A percentile compares a stretch with the other conserved stretches of the same genome.
These are phyloP conservation scores for Boechera stricta DNA, from an alignment of 345 rosid species.

Conservation along the genomic window DNA sequence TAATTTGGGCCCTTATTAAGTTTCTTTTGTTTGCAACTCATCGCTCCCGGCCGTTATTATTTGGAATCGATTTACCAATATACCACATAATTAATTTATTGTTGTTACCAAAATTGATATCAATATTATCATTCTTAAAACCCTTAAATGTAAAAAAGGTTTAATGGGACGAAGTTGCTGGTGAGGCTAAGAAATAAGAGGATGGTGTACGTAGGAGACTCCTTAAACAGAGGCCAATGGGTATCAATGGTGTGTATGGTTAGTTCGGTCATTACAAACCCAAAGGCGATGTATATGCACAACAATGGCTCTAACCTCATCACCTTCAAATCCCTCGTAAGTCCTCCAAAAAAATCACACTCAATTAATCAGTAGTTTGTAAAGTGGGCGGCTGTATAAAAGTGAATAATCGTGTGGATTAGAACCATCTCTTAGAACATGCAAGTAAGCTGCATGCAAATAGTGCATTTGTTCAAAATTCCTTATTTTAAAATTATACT, in stretches of 20 bases:
- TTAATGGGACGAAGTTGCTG: slow-evolving; percentile 74
- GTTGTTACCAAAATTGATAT: slow-evolving; percentile 32
- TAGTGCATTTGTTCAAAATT: not conserved
- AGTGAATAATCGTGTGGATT: not conserved
- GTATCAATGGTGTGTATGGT: slow-evolving; percentile 89
- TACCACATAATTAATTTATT: not conserved
- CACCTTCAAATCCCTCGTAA: slow-evolving; percentile 57
- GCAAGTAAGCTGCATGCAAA: not conserved
- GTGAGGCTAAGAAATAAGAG: slow-evolving; percentile 88
- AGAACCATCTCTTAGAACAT: not conserved
- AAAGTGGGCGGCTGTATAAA: not conserved
- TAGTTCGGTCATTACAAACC: slow-evolving; percentile 61
- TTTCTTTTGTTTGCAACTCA: not conserved
- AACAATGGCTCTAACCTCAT: slow-evolving; percentile 63
- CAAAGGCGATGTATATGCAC: slow-evolving; percentile 60
- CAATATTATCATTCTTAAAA: not conserved
- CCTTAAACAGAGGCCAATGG: slow-evolving; percentile 93
- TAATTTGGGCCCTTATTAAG: slow-evolving; percentile 6
- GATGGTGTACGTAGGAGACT: slow-evolving; percentile 90
- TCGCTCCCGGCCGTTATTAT: not conserved
- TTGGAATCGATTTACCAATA: not conserved
- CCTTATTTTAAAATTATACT: not conserved
- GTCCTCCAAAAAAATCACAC: slow-evolving; percentile 11
- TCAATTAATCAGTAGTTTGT: not conserved
- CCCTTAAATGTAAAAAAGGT: slow-evolving; percentile 52